phyloP scores from a whole-genome alignment of 2,329 filamentous ascomycete species.

The Trichoderma sp. region DNA sequence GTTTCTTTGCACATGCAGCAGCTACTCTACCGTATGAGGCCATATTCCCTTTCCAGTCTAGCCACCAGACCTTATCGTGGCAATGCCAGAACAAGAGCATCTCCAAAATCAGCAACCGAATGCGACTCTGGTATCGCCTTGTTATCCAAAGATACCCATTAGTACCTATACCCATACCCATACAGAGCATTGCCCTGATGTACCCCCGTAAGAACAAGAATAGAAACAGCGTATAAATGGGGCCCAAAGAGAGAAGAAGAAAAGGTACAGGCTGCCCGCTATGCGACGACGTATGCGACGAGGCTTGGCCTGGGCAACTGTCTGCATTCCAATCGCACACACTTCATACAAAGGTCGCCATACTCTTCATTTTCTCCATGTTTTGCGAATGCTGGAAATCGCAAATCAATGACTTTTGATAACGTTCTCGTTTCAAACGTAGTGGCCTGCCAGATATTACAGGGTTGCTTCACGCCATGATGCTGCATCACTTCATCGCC shows the following conservation, averaged over 20 bases:
- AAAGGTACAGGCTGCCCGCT: not conserved
- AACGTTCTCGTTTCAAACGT: not conserved
- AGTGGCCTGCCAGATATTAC: not conserved
- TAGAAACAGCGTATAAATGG: not conserved
- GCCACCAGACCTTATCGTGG: not conserved
- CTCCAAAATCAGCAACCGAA: not conserved
- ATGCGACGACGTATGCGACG: conserved; percentile 7
- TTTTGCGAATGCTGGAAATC: not conserved
- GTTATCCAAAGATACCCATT: not conserved
- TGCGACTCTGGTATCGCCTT: not conserved
- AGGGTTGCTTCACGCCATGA: not conserved
- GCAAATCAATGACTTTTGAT: not conserved
- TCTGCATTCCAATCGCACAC: not conserved
- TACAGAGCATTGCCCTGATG: not conserved
- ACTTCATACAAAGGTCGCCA: not conserved
- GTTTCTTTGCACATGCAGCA: not conserved
- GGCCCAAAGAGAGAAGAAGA: not conserved
- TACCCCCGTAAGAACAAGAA: not conserved
- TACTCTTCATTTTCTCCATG: not conserved
- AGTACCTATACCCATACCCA: no score
- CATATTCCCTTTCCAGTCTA: not conserved
- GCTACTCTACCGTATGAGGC: not conserved
- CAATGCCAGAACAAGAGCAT: not conserved
- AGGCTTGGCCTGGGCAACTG: not conserved
- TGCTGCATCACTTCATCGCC: not conserved